Conservation (phyloP, 2,329 filamentous ascomycete genomes). For the Hymenoscyphus salicellus region DNA sequence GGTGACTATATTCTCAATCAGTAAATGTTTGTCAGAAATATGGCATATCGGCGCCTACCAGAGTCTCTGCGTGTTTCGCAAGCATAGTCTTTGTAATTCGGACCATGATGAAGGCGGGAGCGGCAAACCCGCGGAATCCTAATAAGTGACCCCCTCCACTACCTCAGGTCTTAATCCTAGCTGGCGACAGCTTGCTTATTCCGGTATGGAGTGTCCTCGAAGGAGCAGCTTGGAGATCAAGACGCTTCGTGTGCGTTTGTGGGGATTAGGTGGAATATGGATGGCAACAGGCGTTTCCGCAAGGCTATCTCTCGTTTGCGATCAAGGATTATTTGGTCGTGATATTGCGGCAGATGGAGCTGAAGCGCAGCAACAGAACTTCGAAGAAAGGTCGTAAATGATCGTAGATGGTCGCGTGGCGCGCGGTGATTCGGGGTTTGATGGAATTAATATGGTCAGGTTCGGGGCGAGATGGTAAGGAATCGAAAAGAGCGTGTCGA, state of each 20-base stretch:
- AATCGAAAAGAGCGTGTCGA: conserved; percentile 32
- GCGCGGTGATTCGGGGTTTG: not conserved
- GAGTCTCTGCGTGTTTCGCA: conserved; percentile 63
- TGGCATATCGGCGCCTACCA: conserved; percentile 49
- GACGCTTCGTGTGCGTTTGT: conserved; percentile 17
- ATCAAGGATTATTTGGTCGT: not conserved
- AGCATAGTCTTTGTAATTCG: conserved; percentile 67
- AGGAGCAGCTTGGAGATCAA: conserved; percentile 35
- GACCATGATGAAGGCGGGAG: conserved; percentile 58
- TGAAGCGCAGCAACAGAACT: not conserved
- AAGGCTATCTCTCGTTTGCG: conserved; percentile 9
- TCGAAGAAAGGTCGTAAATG: conserved; percentile 3
- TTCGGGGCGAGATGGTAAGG: conserved; percentile 13
- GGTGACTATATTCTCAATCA: conserved; percentile 63
- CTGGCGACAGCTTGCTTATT: conserved; percentile 32
- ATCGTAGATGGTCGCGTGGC: conserved; percentile 6
- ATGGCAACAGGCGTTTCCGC: conserved; percentile 4
- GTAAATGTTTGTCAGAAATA: conserved; percentile 12
- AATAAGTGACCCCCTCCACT: conserved; percentile 51
- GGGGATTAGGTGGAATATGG: conserved; percentile 7
- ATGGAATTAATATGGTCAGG: conserved; percentile 5
- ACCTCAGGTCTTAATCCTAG: conserved; percentile 25
- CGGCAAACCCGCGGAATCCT: conserved; percentile 54
- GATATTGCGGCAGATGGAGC: conserved; percentile 14
- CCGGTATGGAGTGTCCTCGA: conserved; percentile 36